Conservation (phyloP, 345 rosid species). For the Toxicodendron radicans region DNA sequence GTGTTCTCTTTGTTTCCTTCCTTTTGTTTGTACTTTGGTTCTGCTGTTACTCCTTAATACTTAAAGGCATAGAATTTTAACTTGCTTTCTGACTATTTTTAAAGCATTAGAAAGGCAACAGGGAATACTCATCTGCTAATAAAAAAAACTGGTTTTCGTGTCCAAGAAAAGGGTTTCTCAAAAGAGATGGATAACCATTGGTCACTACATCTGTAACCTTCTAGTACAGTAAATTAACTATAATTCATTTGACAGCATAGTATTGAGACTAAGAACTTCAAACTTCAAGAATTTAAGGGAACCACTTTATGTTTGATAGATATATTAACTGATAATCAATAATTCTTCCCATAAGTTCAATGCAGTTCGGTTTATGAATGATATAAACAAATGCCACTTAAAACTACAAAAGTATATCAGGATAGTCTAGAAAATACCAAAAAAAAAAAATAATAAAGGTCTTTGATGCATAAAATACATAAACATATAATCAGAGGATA, state of each 20-base stretch:
- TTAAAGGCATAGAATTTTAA: background rate
- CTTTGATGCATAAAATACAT: background rate
- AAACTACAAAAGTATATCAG: no score
- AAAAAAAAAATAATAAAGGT: no score
- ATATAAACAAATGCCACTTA: no score
- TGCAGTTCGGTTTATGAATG: no score
- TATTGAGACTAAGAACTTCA: background rate
- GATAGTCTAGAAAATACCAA: no score
- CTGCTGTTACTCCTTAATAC: background rate
- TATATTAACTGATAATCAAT: background rate
- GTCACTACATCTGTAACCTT: background rate
- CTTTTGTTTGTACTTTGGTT: no score
- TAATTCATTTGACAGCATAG: background rate
- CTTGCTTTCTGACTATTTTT: background rate
- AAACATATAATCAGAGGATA: background rate
- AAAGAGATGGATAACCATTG: no score
- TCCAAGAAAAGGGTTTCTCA: background rate
- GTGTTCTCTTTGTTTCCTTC: no score
- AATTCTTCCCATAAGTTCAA: no score
- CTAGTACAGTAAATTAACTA: background rate
- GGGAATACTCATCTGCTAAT: background rate
- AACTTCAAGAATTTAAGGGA: background rate
- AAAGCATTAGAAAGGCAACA: background rate
- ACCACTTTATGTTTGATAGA: background rate
- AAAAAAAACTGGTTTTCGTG: background rate